Percentiles rank a stretch among this genome's conserved stretches.
Evolutionary conservation across 78 protist species (phyloP).

Genomic region (Cavenderia fasciculata): DNA sequence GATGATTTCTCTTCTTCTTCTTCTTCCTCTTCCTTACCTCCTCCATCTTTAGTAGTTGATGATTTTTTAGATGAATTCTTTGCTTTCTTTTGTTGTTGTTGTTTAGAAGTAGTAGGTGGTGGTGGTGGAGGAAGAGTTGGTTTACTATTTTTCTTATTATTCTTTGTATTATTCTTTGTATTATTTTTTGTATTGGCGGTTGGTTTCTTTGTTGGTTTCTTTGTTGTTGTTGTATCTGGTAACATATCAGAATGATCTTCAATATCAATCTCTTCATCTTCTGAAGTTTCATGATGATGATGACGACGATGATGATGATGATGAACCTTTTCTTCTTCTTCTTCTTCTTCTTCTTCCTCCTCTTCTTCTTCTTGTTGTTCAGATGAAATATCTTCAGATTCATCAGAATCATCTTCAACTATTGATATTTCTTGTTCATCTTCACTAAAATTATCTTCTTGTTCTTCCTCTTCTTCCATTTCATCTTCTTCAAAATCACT

Average conservation of each 20-base stretch:
- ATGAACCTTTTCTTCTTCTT: neutral
- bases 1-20: neutral
- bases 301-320: constrained; percentile 5
- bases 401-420: neutral
- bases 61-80: too few relatives aligned
- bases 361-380: neutral
- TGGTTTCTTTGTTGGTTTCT: constrained; percentile 5
- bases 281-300: neutral
- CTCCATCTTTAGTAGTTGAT: too few relatives aligned
- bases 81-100: too few relatives aligned
- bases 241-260: constrained; percentile 12
- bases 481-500: neutral
- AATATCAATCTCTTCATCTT: neutral
- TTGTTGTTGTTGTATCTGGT: neutral
- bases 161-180: too few relatives aligned
- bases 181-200: neutral
- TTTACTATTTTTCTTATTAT: neutral
- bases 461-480: neutral
- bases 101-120: too few relatives aligned
- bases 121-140: constrained; percentile 6
- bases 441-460: too few relatives aligned
- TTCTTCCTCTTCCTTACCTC: neutral
- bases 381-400: too few relatives aligned
- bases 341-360: neutral
- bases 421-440: too few relatives aligned